A percentile compares a stretch with the other conserved stretches of the same genome.
Conservation (phyloP, 495 filamentous ascomycete species). For the Parathielavia appendiculata region DNA sequence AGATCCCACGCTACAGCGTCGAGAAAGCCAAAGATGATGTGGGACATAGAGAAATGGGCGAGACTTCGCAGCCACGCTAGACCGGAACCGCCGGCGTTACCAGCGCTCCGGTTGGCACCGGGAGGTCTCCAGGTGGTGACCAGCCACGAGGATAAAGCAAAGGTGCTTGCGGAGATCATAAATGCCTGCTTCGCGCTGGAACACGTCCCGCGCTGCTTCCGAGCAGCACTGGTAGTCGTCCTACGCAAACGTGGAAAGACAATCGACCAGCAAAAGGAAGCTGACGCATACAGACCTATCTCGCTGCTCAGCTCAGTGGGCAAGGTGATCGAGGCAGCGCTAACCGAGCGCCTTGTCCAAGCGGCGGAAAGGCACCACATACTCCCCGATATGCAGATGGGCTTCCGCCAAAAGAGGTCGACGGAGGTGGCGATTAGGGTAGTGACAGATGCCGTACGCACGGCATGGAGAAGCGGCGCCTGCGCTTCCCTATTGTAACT, state of each 20-base stretch:
- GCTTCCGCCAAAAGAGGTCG: background rate
- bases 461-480: background rate
- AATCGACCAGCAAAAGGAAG: too few relatives aligned
- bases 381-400: background rate
- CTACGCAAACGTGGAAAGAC: too few relatives aligned
- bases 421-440: background rate
- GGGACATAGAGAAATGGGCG: too few relatives aligned
- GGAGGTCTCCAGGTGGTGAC: background rate
- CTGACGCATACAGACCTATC: too few relatives aligned
- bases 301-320: too few relatives aligned
- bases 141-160: background rate
- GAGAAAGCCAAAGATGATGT: too few relatives aligned
- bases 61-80: background rate
- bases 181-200: too few relatives aligned
- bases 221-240: too few relatives aligned
- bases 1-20: too few relatives aligned
- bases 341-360: background rate
- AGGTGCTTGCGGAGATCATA: too few relatives aligned
- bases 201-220: background rate
- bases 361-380: background rate
- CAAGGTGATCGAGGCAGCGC: background rate
- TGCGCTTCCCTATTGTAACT: background rate
- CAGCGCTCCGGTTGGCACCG: background rate
- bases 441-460: background rate
- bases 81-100: background rate